Percentiles rank a stretch among this genome's conserved stretches.
These are phyloP conservation scores for Ogataea angusta DNA, from an alignment of 805 yeast genomes.

Conservation along the genomic window DNA sequence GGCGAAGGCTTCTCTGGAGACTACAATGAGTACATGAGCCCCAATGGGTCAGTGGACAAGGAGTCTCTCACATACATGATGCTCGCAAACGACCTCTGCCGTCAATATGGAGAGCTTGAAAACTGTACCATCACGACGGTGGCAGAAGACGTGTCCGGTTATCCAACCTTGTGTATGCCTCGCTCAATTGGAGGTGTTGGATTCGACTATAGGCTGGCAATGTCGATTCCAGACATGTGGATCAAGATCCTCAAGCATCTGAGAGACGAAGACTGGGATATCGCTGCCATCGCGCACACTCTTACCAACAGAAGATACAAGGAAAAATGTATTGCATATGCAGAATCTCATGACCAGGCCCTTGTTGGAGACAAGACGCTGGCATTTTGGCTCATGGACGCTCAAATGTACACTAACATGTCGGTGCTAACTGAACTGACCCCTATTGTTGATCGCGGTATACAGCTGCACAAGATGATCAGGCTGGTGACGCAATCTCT, in stretches of 20 bases:
- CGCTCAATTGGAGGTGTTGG: conserved; percentile 82
- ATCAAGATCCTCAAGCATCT: conserved; percentile 84
- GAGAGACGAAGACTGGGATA: conserved; percentile 87
- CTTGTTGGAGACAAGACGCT: conserved; percentile 94
- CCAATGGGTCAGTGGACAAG: conserved; percentile 70
- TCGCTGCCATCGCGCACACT: conserved; percentile 75
- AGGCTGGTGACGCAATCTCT: conserved; percentile 80
- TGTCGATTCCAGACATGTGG: conserved; percentile 99
- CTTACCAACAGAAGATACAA: conserved; percentile 84
- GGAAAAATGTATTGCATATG: conserved; percentile 86
- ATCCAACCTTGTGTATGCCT: conserved; percentile 89
- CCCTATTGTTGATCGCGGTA: conserved; percentile 81
- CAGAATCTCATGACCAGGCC: conserved; percentile 97
- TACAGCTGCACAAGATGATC: conserved; percentile 87
- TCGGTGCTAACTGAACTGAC: conserved; percentile 69
- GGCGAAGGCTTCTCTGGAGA: conserved; percentile 89
- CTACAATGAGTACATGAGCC: conserved; percentile 84
- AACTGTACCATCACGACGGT: conserved; percentile 53
- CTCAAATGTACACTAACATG: conserved; percentile 97
- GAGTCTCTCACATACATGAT: conserved; percentile 86
- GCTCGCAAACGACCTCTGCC: conserved; percentile 82
- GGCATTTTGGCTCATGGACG: conserved; percentile 98
- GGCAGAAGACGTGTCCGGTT: conserved; percentile 97
- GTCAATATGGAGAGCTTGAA: conserved; percentile 40
- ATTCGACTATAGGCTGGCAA: conserved; percentile 87